A percentile compares a stretch with the other conserved stretches of the same genome.
Conservation (phyloP, 345 rosid genomes). For the Durio zibethinus region DNA sequence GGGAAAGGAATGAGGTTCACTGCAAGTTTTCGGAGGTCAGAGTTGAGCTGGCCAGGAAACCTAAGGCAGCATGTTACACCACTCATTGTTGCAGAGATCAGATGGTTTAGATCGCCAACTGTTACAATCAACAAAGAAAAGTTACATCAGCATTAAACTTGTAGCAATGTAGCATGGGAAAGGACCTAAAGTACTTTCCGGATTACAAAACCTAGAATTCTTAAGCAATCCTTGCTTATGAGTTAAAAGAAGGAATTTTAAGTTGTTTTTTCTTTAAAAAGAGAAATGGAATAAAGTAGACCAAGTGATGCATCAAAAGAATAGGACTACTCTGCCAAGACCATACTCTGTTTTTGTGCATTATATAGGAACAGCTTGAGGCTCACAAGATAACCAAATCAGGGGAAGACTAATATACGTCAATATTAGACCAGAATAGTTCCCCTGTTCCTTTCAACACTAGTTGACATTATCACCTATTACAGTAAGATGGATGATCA, state of each 20-base stretch:
- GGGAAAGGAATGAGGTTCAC: slow-evolving; percentile 50
- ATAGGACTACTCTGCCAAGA: neutral
- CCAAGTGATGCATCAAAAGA: neutral
- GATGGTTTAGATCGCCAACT: slow-evolving; percentile 50
- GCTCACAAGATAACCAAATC: neutral
- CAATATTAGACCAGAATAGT: too few species aligned
- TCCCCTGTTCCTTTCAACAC: too few species aligned
- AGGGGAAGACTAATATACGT: neutral
- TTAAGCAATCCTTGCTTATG: neutral
- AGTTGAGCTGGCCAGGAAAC: slow-evolving; percentile 56
- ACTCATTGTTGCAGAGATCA: slow-evolving; percentile 55
- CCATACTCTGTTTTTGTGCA: neutral
- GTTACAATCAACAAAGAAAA: neutral
- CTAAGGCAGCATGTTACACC: slow-evolving; percentile 55
- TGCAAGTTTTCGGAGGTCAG: slow-evolving; percentile 45
- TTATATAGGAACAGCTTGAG: neutral
- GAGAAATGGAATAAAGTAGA: neutral
- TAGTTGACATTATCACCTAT: too few species aligned
- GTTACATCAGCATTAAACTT: neutral
- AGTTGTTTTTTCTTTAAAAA: neutral
- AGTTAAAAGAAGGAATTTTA: neutral
- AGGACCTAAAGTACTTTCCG: neutral
- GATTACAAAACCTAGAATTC: neutral
- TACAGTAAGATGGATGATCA: too few species aligned
- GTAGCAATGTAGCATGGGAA: neutral